Percentiles rank a stretch among this genome's conserved stretches.
Conservation (phyloP, 768 basidiomycete species). For the Butyriboletus loyo region DNA sequence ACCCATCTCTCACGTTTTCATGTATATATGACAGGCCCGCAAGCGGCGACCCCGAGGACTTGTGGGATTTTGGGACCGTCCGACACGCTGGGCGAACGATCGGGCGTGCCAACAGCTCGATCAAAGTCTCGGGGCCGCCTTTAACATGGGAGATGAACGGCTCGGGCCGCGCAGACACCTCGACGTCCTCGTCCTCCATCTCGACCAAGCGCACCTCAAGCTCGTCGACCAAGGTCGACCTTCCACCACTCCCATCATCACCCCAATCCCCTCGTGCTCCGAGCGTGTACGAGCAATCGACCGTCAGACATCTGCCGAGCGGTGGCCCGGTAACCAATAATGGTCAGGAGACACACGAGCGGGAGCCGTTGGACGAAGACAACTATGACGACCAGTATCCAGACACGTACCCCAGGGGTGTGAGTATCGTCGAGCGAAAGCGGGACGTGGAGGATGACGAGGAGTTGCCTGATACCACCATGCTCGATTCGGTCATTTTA, state of each 20-base stretch:
- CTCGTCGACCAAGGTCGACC: slow-evolving; percentile 56
- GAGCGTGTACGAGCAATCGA: slow-evolving; percentile 56
- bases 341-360: slow-evolving; percentile 34
- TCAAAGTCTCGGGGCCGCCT: slow-evolving; percentile 62
- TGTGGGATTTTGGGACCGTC: slow-evolving; percentile 98
- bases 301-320: slow-evolving; percentile 57
- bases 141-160: slow-evolving; percentile 81
- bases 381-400: slow-evolving; percentile 59
- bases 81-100: slow-evolving; percentile 71
- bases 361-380: slow-evolving; percentile 62
- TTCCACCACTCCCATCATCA: slow-evolving; percentile 54
- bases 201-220: slow-evolving; percentile 29
- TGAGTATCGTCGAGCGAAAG: slow-evolving; percentile 35
- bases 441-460: slow-evolving; percentile 51
- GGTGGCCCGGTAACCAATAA: slow-evolving; percentile 19
- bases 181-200: slow-evolving; percentile 40
- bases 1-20: background rate
- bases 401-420: slow-evolving; percentile 46
- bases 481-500: slow-evolving; percentile 92
- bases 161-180: slow-evolving; percentile 38
- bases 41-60: slow-evolving; percentile 67
- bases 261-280: slow-evolving; percentile 34
- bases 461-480: slow-evolving; percentile 74
- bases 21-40: slow-evolving; percentile 39
- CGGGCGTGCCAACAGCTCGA: slow-evolving; percentile 57